Percentiles rank a stretch among this genome's conserved stretches.
Evolutionary conservation across 2,329 filamentous ascomycete genomes (phyloP).

Genomic region (Fusarium sublunatum): DNA sequence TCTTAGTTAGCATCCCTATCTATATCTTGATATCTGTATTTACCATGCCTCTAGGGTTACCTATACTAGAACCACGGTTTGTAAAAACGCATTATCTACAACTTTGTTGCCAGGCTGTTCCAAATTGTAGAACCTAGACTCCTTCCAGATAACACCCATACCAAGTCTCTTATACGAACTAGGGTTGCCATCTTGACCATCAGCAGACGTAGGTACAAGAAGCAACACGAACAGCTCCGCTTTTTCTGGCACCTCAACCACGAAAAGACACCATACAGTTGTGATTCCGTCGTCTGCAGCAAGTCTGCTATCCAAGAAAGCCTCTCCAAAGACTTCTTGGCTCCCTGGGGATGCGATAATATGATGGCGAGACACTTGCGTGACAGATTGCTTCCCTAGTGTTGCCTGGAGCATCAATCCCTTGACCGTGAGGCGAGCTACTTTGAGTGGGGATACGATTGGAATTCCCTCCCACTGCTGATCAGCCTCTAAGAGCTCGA

Average conservation of each 20-base stretch:
- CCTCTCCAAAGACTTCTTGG: constrained; percentile 2
- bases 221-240: neutral
- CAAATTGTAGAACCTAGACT: neutral
- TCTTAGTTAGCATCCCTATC: too few relatives aligned
- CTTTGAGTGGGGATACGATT: neutral
- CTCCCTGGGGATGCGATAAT: neutral
- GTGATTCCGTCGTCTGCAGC: neutral
- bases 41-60: too few relatives aligned
- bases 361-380: constrained; percentile 1
- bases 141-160: neutral
- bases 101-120: too few relatives aligned
- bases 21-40: too few relatives aligned
- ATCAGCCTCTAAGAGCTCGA: neutral
- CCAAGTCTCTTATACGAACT: neutral
- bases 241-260: accelerated
- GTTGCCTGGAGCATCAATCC: neutral
- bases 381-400: neutral
- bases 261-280: neutral
- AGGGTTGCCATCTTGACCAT: accelerated
- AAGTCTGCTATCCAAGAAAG: neutral
- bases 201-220: neutral
- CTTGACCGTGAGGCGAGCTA: neutral
- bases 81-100: too few relatives aligned
- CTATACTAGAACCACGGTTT: too few relatives aligned
- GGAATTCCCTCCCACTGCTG: neutral